Conservation (phyloP, 2,329 filamentous ascomycete genomes). For the Penicillium sp. region DNA sequence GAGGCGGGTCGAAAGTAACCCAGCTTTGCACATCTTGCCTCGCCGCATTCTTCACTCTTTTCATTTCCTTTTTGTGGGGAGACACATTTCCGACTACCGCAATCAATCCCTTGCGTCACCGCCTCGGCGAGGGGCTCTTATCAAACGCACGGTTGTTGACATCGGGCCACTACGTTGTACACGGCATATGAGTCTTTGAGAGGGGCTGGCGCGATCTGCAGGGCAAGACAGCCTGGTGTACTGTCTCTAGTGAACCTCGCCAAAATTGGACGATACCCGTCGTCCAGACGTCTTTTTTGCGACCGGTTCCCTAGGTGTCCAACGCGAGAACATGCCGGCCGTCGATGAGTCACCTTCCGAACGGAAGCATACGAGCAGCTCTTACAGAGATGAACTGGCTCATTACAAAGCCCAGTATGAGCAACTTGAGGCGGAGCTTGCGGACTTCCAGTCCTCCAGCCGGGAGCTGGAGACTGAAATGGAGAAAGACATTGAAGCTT, state of each 20-base stretch:
- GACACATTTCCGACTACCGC: slow-evolving; percentile 18
- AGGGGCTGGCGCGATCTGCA: slow-evolving; percentile 5
- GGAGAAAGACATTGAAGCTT: slow-evolving; percentile 92
- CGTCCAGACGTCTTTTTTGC: slow-evolving; percentile 15
- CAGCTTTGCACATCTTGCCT: slow-evolving; percentile 6
- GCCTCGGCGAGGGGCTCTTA: slow-evolving; percentile 36
- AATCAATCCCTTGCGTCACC: slow-evolving; percentile 35
- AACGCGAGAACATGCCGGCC: slow-evolving; percentile 38
- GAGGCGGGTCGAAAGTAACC: slow-evolving; percentile 11
- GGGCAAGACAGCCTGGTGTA: slow-evolving; percentile 7
- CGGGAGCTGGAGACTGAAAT: slow-evolving; percentile 91
- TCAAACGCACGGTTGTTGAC: slow-evolving; percentile 21
- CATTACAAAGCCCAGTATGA: slow-evolving; percentile 98
- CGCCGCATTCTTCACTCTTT: slow-evolving; percentile 1
- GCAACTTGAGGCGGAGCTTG: slow-evolving; percentile 82
- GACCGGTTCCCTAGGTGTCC: slow-evolving; percentile 21
- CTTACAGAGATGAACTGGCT: slow-evolving; percentile 70
- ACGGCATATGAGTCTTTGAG: slow-evolving; percentile 19
- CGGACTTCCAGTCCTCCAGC: slow-evolving; percentile 91
- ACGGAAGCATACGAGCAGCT: slow-evolving; percentile 40
- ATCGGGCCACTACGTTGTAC: slow-evolving; percentile 17
- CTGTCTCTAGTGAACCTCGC: slow-evolving; percentile 1
- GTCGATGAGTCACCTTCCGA: slow-evolving; percentile 40
- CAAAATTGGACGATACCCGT: slow-evolving; percentile 9
- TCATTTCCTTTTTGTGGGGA: slow-evolving; percentile 15